A percentile compares a stretch with the other conserved stretches of the same genome.
These are phyloP conservation scores for Yamadazyma diddensiae DNA, from an alignment of 1,139 yeast genomes.

Conservation along the genomic window DNA sequence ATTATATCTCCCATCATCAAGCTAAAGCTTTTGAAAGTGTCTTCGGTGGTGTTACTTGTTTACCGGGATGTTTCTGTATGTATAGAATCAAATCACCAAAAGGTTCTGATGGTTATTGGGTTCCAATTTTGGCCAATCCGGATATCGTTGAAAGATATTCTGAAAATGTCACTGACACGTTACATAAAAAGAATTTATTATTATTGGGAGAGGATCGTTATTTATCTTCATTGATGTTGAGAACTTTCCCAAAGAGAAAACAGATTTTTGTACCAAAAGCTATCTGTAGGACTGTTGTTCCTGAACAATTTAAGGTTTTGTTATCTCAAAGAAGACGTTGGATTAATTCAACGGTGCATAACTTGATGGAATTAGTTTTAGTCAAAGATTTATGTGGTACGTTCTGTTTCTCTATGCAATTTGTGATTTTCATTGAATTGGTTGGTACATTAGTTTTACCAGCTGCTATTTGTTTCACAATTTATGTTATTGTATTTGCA, in stretches of 20 bases:
- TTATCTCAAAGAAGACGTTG: constrained; percentile 96
- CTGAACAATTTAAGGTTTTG: constrained; percentile 74
- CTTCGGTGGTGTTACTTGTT: constrained; percentile 95
- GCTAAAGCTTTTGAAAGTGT: constrained; percentile 95
- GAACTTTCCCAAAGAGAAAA: constrained; percentile 89
- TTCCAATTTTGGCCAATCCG: constrained; percentile 92
- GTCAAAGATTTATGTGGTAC: constrained; percentile 95
- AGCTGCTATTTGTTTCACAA: constrained; percentile 83
- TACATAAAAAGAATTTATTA: constrained; percentile 85
- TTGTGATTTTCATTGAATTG: constrained; percentile 81
- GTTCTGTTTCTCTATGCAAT: constrained; percentile 96
- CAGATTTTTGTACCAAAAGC: constrained; percentile 95
- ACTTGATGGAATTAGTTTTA: constrained; percentile 83
- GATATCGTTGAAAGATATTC: constrained; percentile 95
- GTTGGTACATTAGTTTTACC: constrained; percentile 91
- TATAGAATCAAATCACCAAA: constrained; percentile 93
- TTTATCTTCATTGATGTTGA: constrained; percentile 83
- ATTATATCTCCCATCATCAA: constrained; percentile 93
- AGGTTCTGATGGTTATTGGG: constrained; percentile 90
- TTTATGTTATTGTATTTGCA: constrained; percentile 76
- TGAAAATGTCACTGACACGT: constrained; percentile 81
- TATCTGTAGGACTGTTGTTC: constrained; percentile 91
- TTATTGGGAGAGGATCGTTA: constrained; percentile 93
- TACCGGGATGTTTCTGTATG: constrained; percentile 97
- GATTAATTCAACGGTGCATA: constrained; percentile 97